Evolutionary conservation across 345 rosid genomes (phyloP).

Genomic region (Linum tenue): DNA sequence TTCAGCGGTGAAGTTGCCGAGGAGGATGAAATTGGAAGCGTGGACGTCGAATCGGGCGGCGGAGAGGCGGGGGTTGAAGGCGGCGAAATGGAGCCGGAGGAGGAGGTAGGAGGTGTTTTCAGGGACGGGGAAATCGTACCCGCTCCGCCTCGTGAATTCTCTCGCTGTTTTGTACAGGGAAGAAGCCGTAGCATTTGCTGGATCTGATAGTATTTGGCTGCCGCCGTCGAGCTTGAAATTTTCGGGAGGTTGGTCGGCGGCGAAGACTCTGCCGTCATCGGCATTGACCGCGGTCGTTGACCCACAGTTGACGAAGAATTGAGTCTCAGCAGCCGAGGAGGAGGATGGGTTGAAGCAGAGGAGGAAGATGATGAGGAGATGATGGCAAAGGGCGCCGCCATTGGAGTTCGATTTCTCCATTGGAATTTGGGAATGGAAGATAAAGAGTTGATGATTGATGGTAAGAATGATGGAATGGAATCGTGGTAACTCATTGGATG

Average conservation of each 20-base stretch:
- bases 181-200: not conserved
- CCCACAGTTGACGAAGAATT: constrained; percentile 28
- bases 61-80: constrained; percentile 26
- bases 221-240: constrained; percentile 1
- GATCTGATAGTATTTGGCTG: not conserved
- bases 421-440: not conserved
- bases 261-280: constrained; percentile 9
- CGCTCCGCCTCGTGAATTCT: constrained; percentile 25
- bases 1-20: constrained; percentile 22
- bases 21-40: constrained; percentile 21
- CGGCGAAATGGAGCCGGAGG: constrained; percentile 39
- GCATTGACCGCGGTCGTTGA: constrained; percentile 8
- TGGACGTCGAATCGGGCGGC: constrained; percentile 30
- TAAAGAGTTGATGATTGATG: too few relatives aligned
- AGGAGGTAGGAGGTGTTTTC: constrained; percentile 26
- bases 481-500: too few relatives aligned
- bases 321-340: not conserved
- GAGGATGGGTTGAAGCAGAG: constrained; percentile 6
- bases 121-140: constrained; percentile 25
- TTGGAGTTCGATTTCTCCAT: constrained; percentile 6
- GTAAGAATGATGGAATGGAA: too few relatives aligned
- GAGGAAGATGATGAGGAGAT: constrained; percentile 1
- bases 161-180: constrained; percentile 41
- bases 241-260: constrained; percentile 11
- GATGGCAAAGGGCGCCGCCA: not conserved